phyloP scores from a whole-genome alignment of 106 monocot genomes.

The Chionographis japonica region DNA sequence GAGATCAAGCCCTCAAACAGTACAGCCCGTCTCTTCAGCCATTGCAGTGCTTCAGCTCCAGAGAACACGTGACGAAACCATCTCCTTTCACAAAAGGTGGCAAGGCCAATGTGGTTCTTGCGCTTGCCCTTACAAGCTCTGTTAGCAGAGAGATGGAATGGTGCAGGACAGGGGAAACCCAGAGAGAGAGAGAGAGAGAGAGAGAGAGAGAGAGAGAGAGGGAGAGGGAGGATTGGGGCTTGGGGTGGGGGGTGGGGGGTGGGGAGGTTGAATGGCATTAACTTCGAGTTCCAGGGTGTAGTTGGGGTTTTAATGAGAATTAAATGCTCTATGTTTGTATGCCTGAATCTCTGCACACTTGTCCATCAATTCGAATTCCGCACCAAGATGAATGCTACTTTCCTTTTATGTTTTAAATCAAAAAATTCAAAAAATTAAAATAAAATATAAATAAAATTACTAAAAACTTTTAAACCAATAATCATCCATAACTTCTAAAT shows the following conservation, averaged over 20 bases:
- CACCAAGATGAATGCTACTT: slow-evolving; percentile 4
- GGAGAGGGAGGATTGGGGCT: slow-evolving; percentile 3
- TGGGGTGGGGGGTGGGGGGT: slow-evolving; percentile 8
- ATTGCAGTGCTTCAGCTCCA: too few species aligned
- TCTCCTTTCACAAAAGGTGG: too few species aligned
- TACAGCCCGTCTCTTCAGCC: too few species aligned
- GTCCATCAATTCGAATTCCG: slow-evolving; percentile 43
- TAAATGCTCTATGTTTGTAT: slow-evolving; percentile 59
- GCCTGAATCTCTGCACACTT: slow-evolving; percentile 60
- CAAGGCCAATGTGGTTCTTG: too few species aligned
- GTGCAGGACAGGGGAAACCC: neutral
- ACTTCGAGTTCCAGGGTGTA: slow-evolving; percentile 41
- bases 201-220: slow-evolving; percentile 7
- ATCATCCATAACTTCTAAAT: too few species aligned
- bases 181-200: slow-evolving; percentile 3
- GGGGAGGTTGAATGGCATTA: slow-evolving; percentile 49
- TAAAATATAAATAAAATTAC: too few species aligned
- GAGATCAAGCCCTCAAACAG: too few species aligned
- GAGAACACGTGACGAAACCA: too few species aligned
- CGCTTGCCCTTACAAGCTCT: too few species aligned
- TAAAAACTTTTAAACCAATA: too few species aligned
- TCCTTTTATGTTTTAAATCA: neutral
- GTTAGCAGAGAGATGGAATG: too few species aligned
- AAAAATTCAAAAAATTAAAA: too few species aligned
- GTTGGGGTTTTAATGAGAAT: slow-evolving; percentile 47